Conservation (phyloP, 192 early-diverging fungal genomes). For the Linnemannia hyalina region DNA sequence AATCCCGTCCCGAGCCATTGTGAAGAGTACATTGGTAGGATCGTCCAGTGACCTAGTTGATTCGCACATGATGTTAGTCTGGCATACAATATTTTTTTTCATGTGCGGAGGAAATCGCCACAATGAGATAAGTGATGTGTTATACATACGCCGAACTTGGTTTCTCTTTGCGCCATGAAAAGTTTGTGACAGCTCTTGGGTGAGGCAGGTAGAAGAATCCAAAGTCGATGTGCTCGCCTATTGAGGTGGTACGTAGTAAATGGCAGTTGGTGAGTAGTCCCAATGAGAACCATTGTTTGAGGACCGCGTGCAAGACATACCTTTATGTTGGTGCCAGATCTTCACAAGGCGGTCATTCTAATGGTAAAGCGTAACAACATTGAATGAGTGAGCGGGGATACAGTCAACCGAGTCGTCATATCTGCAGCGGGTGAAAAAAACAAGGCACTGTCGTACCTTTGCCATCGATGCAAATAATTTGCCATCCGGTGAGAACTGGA, state of each 20-base stretch:
- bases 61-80: not conserved
- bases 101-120: not conserved
- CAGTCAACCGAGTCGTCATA: not conserved
- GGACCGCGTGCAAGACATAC: not conserved
- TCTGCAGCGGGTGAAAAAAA: not conserved
- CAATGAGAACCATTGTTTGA: not conserved
- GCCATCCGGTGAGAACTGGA: conserved; percentile 72
- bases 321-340: conserved; percentile 67
- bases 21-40: conserved; percentile 66
- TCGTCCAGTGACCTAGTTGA: conserved; percentile 16
- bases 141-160: conserved; percentile 39
- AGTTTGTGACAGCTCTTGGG: conserved; percentile 67
- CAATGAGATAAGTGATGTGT: not conserved
- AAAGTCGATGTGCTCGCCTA: conserved; percentile 61
- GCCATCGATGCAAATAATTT: conserved; percentile 73
- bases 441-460: conserved; percentile 55
- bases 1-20: conserved; percentile 76
- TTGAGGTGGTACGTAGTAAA: conserved; percentile 22
- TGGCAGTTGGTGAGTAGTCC: not conserved
- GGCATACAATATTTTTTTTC: not conserved
- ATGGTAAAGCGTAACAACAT: not conserved
- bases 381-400: not conserved
- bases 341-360: conserved; percentile 76
- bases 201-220: conserved; percentile 73
- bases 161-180: conserved; percentile 74